phyloP scores from a whole-genome alignment of 2,329 filamentous ascomycete genomes.

The Dactylonectria macrodidyma region DNA sequence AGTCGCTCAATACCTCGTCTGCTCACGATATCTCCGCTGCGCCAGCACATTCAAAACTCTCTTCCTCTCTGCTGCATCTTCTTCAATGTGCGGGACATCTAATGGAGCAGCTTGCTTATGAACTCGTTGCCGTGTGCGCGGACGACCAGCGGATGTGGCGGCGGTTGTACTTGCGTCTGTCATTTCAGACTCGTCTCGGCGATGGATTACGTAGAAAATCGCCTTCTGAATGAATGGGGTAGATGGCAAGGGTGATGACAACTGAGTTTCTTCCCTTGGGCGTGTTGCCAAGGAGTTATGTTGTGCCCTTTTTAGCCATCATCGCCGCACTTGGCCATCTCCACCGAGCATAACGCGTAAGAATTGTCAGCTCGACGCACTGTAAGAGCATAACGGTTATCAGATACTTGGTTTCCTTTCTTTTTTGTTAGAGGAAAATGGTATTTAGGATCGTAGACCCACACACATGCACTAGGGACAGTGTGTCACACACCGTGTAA shows the following conservation, averaged over 20 bases:
- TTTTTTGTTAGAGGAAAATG: rapidly evolving
- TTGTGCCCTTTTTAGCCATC: conserved; percentile 36
- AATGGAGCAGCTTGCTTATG: conserved; percentile 59
- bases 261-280: not conserved
- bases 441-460: conserved; percentile 36
- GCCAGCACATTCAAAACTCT: conserved; percentile 68
- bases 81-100: conserved; percentile 62
- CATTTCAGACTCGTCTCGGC: conserved; percentile 17
- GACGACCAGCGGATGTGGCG: conserved; percentile 34
- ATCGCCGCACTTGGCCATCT: conserved; percentile 30
- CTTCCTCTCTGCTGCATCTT: conserved; percentile 68
- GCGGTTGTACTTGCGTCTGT: conserved; percentile 16
- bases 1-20: not conserved
- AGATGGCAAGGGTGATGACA: not conserved
- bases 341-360: conserved; percentile 51
- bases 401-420: conserved; percentile 20
- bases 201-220: too few species aligned
- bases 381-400: conserved; percentile 52
- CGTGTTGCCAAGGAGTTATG: conserved; percentile 9
- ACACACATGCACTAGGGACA: not conserved
- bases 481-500: conserved; percentile 38
- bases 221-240: not conserved
- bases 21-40: conserved; percentile 66
- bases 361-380: conserved; percentile 33
- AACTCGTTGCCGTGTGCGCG: conserved; percentile 57